A percentile compares a stretch with the other conserved stretches of the same genome.
These are phyloP conservation scores for Rhododendron mucronatum DNA, from an alignment of 148 eudicot species.

Conservation along the genomic window DNA sequence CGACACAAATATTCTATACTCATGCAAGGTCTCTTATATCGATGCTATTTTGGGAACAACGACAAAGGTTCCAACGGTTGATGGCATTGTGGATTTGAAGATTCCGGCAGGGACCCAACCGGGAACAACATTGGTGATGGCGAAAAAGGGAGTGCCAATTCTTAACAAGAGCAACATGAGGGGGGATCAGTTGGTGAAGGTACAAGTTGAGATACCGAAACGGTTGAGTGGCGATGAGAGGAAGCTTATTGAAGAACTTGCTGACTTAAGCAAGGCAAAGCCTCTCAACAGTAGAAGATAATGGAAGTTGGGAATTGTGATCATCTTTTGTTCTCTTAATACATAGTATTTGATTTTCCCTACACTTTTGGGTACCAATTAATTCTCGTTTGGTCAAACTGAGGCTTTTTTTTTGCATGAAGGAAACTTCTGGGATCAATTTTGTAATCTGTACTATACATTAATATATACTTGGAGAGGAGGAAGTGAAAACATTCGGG, in stretches of 20 bases:
- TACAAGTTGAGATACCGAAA: conserved; percentile 93
- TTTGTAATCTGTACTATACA: not conserved
- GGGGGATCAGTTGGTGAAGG: conserved; percentile 84
- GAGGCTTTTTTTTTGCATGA: not conserved
- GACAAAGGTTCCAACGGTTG: conserved; percentile 75
- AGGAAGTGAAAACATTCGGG: not conserved
- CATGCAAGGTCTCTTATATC: conserved; percentile 73
- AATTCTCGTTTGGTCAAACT: not conserved
- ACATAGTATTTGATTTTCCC: not conserved
- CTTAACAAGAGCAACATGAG: conserved; percentile 65
- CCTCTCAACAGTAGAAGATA: conserved; percentile 52
- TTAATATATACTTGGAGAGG: not conserved
- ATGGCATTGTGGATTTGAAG: conserved; percentile 80
- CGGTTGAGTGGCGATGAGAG: conserved; percentile 69
- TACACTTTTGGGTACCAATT: not conserved
- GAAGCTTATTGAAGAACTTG: conserved; percentile 81
- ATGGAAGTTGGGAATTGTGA: not conserved
- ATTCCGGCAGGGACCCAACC: conserved; percentile 94
- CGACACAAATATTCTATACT: conserved; percentile 80
- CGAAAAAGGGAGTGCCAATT: conserved; percentile 86
- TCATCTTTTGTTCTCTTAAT: not conserved
- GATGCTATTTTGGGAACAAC: conserved; percentile 90
- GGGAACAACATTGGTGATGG: conserved; percentile 85
- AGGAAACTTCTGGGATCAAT: not conserved
- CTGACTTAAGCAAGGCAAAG: conserved; percentile 70